Conservation (phyloP, 495 filamentous ascomycete species). For the Aspergillus sclerotiicarbonarius region DNA sequence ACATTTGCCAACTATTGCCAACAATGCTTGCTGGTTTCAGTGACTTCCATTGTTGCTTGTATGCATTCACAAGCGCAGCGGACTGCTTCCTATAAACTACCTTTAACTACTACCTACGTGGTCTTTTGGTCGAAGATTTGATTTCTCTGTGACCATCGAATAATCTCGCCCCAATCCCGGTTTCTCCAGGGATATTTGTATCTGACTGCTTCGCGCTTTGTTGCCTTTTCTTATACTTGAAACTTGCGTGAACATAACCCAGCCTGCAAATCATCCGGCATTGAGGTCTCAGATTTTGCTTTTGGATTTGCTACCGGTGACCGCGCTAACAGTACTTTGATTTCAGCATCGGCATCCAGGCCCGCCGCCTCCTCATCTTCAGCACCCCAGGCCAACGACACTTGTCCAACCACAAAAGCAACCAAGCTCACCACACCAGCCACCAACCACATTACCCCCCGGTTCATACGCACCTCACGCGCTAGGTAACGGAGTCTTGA, state of each 20-base stretch:
- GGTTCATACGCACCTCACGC: conserved; percentile 58
- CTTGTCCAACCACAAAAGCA: conserved; percentile 66
- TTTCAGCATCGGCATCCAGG: conserved; percentile 34
- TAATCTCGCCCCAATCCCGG: neutral
- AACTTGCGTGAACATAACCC: neutral
- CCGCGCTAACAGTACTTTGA: conserved; percentile 14
- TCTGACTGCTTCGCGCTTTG: neutral
- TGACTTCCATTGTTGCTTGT: neutral
- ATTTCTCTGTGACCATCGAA: neutral
- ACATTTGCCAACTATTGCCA: neutral
- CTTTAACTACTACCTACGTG: neutral
- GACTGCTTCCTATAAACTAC: neutral
- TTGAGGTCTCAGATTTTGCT: neutral
- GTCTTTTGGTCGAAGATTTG: neutral
- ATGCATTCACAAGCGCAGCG: neutral
- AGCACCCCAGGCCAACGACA: conserved; percentile 61
- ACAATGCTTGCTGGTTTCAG: neutral
- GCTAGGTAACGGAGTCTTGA: conserved; percentile 41
- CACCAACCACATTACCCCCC: conserved; percentile 47
- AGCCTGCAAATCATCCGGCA: neutral
- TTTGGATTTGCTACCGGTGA: neutral
- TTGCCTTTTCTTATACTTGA: neutral
- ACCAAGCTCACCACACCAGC: conserved; percentile 47
- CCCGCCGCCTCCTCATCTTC: conserved; percentile 39
- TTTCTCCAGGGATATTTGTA: neutral